Evolutionary conservation across 1,284 basidiomycete species (phyloP), one percentile per base, ranked within the genome.

Genomic region (Trametes versicolor): DNA sequence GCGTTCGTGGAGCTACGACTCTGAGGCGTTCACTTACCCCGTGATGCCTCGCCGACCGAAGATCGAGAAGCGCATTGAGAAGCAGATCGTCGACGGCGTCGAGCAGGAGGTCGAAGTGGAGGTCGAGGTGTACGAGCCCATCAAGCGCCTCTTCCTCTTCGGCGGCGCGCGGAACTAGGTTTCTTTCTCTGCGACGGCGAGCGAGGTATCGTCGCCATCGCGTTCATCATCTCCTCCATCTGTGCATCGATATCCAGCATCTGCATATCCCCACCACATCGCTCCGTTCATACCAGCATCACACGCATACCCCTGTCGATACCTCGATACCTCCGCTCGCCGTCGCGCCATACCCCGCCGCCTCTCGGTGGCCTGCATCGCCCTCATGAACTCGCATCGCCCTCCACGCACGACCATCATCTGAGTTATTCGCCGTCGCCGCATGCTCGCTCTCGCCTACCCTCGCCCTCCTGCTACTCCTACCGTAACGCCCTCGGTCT

Each of bases 1-100:
- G 15, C 87, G 87, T 21, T 87, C 89, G 1, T 89, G 87, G 88
- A 90, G 88, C 1, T 91, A 90, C 70, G 66, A 70, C 17, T 89
- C 90, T 68, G 86, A 88, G 68, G 76, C 88, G 59, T 82, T 82
- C 72, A 89, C 87, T 0, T 91, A 91, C 67, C 86, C 87, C 7
- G 79, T 86, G 65, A 88, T 91, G 86, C 82, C 81, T 64, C 77
- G 83, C 47, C 83, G 83, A 19, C 75, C 78, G 29, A 81, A 82
- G 76, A 87, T 81, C 74, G 85, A 87, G 77, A 85, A 82, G 73
- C 83, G 82, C 64, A 80, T 80, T 21, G 80, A 81, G 73, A 74
- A 72, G 9, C 75, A 68, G 32, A 56, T 88, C 47, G 79, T 89
- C 52, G 82, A 89, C 64, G 90, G 88, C 51, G 76, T 80, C 64